Percentiles rank a stretch among this genome's conserved stretches.
Evolutionary conservation across 352 stramenopile genomes (phyloP).

Genomic region (Pythium sukuiense): DNA sequence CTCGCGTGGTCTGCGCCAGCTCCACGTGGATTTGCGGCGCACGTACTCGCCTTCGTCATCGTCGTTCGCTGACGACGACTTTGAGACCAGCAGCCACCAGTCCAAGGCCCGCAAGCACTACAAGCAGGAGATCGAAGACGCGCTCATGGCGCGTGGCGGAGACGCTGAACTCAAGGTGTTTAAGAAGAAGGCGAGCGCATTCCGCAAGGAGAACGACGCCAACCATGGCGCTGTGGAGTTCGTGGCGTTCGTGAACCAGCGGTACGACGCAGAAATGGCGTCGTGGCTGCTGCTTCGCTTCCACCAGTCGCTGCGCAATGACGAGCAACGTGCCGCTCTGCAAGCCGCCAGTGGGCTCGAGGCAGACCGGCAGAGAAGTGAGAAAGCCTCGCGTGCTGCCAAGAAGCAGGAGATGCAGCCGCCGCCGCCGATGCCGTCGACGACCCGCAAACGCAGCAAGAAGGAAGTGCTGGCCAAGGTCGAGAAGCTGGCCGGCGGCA

Average conservation of each 20-base stretch:
- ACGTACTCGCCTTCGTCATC: conserved; percentile 30
- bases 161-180: conserved; percentile 62
- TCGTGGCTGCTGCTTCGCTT: conserved; percentile 59
- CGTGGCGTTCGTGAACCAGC: conserved; percentile 48
- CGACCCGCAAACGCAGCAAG: conserved; percentile 55
- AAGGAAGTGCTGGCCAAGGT: conserved; percentile 71
- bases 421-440: background rate
- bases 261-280: conserved; percentile 57
- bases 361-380: conserved; percentile 18
- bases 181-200: conserved; percentile 63
- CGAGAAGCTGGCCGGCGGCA: conserved; percentile 47
- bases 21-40: conserved; percentile 40
- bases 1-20: conserved; percentile 29
- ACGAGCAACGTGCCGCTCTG: conserved; percentile 54
- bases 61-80: conserved; percentile 20
- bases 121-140: conserved; percentile 73
- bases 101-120: conserved; percentile 37
- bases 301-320: conserved; percentile 49
- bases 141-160: conserved; percentile 46
- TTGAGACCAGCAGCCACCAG: conserved; percentile 10
- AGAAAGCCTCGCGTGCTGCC: background rate
- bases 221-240: conserved; percentile 45
- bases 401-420: conserved; percentile 2
- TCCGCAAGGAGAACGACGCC: conserved; percentile 73
- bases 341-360: conserved; percentile 30